phyloP scores from a whole-genome alignment of 768 basidiomycete species.

The Boletus eberwhitei region DNA sequence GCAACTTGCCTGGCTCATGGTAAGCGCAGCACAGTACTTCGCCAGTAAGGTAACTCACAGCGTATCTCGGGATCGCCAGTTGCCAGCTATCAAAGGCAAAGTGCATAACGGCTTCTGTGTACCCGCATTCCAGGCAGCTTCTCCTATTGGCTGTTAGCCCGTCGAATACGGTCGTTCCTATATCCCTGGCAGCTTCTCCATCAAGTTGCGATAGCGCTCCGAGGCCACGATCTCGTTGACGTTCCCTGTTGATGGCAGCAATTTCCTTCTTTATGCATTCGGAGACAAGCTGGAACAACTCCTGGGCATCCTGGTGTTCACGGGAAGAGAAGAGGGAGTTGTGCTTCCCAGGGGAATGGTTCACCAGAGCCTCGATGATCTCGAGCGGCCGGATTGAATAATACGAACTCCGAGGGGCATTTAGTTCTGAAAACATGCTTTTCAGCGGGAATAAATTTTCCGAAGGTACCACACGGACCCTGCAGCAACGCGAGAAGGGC shows the following conservation, averaged over 20 bases:
- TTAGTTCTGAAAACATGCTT: constrained; percentile 46
- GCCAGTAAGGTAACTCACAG: constrained; percentile 41
- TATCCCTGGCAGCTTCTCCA: constrained; percentile 32
- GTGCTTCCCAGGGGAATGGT: constrained; percentile 48
- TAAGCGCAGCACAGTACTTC: constrained; percentile 8
- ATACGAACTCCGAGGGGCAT: constrained; percentile 55
- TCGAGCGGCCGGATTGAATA: constrained; percentile 66
- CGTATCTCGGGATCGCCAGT: constrained; percentile 63
- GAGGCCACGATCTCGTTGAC: constrained; percentile 66
- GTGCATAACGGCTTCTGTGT: constrained; percentile 92
- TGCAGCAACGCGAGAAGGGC: constrained; percentile 67
- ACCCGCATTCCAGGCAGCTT: constrained; percentile 86
- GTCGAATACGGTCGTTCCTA: constrained; percentile 76
- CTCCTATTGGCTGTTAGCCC: constrained; percentile 87
- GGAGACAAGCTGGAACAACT: constrained; percentile 91
- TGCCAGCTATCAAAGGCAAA: constrained; percentile 87
- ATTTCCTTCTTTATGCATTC: constrained; percentile 88
- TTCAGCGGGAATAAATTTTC: constrained; percentile 3
- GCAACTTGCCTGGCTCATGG: constrained; percentile 50
- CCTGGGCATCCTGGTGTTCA: constrained; percentile 98
- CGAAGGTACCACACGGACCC: constrained; percentile 40
- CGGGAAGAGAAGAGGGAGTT: constrained; percentile 77
- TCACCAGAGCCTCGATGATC: constrained; percentile 68
- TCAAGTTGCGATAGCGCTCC: constrained; percentile 45
- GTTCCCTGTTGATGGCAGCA: constrained; percentile 68